These are phyloP conservation scores for Ilyonectria sp. DNA, from an alignment of 2,329 filamentous ascomycete species.

Conservation along the genomic window DNA sequence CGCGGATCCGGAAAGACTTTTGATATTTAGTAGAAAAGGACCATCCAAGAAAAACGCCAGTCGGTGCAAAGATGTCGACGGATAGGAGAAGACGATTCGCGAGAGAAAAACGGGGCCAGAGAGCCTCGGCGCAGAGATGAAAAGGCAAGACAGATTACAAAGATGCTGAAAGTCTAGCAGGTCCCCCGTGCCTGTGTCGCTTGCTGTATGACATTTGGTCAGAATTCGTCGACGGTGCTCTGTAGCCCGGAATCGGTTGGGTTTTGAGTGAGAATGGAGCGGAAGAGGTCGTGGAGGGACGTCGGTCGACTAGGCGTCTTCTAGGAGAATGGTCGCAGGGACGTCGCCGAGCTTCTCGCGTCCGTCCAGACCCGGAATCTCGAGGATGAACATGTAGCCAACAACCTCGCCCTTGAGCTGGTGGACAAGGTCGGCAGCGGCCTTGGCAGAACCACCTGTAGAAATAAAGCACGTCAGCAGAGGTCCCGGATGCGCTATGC, in stretches of 20 bases:
- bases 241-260: slow-evolving; percentile 33
- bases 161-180: slow-evolving; percentile 38
- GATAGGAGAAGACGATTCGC: slow-evolving; percentile 34
- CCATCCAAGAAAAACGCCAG: slow-evolving; percentile 48
- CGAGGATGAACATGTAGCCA: slow-evolving; percentile 95
- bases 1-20: slow-evolving; percentile 45
- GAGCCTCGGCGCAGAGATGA: slow-evolving; percentile 34
- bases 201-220: slow-evolving; percentile 27
- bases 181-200: slow-evolving; percentile 30
- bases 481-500: slow-evolving; percentile 16
- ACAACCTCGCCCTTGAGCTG: slow-evolving; percentile 89
- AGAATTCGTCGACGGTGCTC: slow-evolving; percentile 34
- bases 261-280: slow-evolving; percentile 35
- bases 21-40: slow-evolving; percentile 43
- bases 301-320: slow-evolving; percentile 53
- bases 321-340: slow-evolving; percentile 87
- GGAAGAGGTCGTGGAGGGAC: slow-evolving; percentile 24
- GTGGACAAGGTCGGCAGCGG: slow-evolving; percentile 87
- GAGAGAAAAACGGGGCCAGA: slow-evolving; percentile 25
- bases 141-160: slow-evolving; percentile 30
- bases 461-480: slow-evolving; percentile 39
- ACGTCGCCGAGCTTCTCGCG: slow-evolving; percentile 86
- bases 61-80: slow-evolving; percentile 42
- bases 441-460: slow-evolving; percentile 89
- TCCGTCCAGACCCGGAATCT: slow-evolving; percentile 93